phyloP scores from a whole-genome alignment of 371 early-diverging fungal genomes.

The Homolaphlyctis polyrhiza region DNA sequence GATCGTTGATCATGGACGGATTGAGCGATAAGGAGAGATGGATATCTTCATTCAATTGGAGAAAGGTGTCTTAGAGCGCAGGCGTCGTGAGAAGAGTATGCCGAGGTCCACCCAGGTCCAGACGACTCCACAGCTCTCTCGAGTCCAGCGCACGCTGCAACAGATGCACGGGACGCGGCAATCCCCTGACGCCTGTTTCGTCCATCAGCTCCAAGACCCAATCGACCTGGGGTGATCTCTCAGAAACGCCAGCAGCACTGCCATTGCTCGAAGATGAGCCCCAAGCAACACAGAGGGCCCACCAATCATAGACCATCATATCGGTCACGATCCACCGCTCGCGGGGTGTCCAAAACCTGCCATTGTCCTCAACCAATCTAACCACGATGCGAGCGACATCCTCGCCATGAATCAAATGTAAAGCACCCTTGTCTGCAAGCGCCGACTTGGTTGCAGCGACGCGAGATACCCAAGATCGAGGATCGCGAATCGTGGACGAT shows the following conservation, averaged over 20 bases:
- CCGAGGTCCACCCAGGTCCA: constrained; percentile 11
- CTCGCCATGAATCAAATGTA: constrained; percentile 52
- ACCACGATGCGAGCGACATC: constrained; percentile 48
- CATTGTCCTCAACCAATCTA: constrained; percentile 12
- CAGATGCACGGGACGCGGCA: constrained; percentile 20
- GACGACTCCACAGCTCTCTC: constrained; percentile 27
- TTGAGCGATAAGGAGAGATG: too few relatives aligned
- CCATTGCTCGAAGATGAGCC: constrained; percentile 5
- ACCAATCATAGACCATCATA: constrained; percentile 36
- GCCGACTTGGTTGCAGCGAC: constrained; percentile 35
- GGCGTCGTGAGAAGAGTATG: neutral
- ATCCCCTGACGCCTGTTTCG: constrained; percentile 17
- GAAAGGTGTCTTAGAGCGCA: neutral
- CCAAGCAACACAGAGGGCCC: constrained; percentile 26
- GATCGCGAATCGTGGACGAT: constrained; percentile 32
- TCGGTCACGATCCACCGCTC: constrained; percentile 36
- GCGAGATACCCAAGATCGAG: constrained; percentile 41
- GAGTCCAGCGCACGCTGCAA: constrained; percentile 26
- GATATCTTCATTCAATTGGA: neutral
- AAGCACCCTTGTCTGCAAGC: constrained; percentile 31
- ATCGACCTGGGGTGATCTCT: constrained; percentile 4
- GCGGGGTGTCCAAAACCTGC: too few relatives aligned
- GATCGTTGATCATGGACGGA: too few relatives aligned
- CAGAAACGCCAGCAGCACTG: constrained; percentile 4
- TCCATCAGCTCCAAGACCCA: constrained; percentile 32